These are phyloP conservation scores for Aspergillus neoniger DNA, from an alignment of 2,329 filamentous ascomycete genomes.

Conservation along the genomic window DNA sequence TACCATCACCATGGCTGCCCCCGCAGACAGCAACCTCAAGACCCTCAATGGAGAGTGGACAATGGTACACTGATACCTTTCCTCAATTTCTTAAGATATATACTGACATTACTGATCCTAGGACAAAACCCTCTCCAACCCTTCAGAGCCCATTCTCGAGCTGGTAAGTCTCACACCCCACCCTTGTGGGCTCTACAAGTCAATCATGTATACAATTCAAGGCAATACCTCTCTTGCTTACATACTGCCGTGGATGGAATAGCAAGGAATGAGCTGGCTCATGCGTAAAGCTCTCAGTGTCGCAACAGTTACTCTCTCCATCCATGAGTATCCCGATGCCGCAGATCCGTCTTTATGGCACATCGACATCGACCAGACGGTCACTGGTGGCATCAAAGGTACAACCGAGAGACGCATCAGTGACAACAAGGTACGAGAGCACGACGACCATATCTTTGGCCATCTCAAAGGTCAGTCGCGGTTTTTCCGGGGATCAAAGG, in stretches of 20 bases:
- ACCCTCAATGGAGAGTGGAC: slow-evolving; percentile 70
- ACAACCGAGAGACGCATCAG: slow-evolving; percentile 61
- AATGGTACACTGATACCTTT: slow-evolving; percentile 58
- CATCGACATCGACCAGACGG: slow-evolving; percentile 71
- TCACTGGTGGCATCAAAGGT: slow-evolving; percentile 70
- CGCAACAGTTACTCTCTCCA: slow-evolving; percentile 67
- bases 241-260: slow-evolving; percentile 15
- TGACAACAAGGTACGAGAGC: slow-evolving; percentile 63
- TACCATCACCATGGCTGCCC: slow-evolving; percentile 66
- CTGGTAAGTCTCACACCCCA: slow-evolving; percentile 47
- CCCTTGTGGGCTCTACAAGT: slow-evolving; percentile 6
- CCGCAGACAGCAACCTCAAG: slow-evolving; percentile 64
- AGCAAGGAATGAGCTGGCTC: slow-evolving; percentile 71
- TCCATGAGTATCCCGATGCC: slow-evolving; percentile 57
- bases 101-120: slow-evolving; percentile 37
- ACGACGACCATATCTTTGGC: slow-evolving; percentile 80
- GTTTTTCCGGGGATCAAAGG: slow-evolving; percentile 46
- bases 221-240: neutral
- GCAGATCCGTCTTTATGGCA: slow-evolving; percentile 52
- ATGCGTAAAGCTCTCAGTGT: slow-evolving; percentile 70
- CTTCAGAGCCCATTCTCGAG: slow-evolving; percentile 66
- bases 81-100: neutral
- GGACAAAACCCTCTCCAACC: slow-evolving; percentile 75
- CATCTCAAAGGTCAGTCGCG: slow-evolving; percentile 62
- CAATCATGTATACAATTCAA: neutral